Percentiles rank a stretch among this genome's conserved stretches.
Evolutionary conservation across 495 filamentous ascomycete genomes (phyloP).

Genomic region (Parmelia sp.): DNA sequence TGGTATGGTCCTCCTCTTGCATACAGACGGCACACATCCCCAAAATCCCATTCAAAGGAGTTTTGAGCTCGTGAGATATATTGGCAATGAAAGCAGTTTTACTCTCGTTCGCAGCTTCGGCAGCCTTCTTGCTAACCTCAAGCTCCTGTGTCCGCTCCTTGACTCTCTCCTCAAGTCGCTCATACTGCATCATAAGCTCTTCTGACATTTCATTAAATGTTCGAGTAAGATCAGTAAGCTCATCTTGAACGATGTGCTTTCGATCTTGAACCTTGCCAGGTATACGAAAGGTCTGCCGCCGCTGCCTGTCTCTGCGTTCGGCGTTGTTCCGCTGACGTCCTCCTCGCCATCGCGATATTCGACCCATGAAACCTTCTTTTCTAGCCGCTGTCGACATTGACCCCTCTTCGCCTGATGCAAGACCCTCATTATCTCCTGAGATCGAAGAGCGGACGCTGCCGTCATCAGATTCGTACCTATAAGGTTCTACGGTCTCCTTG

Average conservation of each 20-base stretch:
- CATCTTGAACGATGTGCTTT: slow-evolving; percentile 72
- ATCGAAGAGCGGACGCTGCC: slow-evolving; percentile 35
- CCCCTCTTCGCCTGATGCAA: slow-evolving; percentile 18
- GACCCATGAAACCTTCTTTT: slow-evolving; percentile 40
- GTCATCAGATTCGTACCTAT: slow-evolving; percentile 28
- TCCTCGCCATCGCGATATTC: slow-evolving; percentile 30
- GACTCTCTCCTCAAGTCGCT: slow-evolving; percentile 75
- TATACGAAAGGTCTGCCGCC: slow-evolving; percentile 65
- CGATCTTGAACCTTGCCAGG: slow-evolving; percentile 71
- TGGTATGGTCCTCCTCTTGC: slow-evolving; percentile 71
- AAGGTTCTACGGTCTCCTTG: slow-evolving; percentile 63
- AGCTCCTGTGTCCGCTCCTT: slow-evolving; percentile 74
- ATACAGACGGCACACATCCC: slow-evolving; percentile 90
- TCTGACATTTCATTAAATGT: slow-evolving; percentile 95
- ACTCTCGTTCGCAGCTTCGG: slow-evolving; percentile 87
- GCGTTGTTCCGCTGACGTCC: slow-evolving; percentile 17
- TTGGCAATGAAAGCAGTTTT: slow-evolving; percentile 96
- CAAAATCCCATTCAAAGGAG: slow-evolving; percentile 85
- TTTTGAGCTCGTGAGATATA: slow-evolving; percentile 90
- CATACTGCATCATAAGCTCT: slow-evolving; percentile 80
- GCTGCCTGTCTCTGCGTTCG: slow-evolving; percentile 34
- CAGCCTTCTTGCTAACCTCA: slow-evolving; percentile 82
- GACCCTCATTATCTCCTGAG: slow-evolving; percentile 32
- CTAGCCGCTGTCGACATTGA: slow-evolving; percentile 27
- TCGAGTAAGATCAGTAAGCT: slow-evolving; percentile 75